Evolutionary conservation across 164 flowering plant genomes (phyloP).

Genomic region (Stephania japonica): DNA sequence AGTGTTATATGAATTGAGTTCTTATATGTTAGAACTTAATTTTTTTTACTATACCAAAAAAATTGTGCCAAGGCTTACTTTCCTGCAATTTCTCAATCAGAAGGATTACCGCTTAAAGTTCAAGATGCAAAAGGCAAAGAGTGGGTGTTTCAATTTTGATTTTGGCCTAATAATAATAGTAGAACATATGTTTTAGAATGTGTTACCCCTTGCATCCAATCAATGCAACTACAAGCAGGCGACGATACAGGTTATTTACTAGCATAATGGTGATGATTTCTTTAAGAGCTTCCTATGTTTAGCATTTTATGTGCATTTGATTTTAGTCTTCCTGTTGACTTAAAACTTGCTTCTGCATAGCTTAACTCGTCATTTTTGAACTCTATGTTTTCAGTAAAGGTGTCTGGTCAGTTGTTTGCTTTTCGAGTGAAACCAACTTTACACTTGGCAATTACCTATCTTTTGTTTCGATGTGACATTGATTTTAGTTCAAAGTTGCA

Average conservation of each 20-base stretch:
- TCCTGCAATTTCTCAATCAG: slow-evolving; percentile 80
- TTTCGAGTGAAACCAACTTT: too few species aligned
- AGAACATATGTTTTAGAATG: slow-evolving; percentile 98
- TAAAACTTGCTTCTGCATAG: background rate
- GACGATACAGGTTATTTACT: slow-evolving; percentile 65
- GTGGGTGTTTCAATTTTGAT: slow-evolving; percentile 88
- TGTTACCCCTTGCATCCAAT: slow-evolving; percentile 87
- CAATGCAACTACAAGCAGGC: slow-evolving; percentile 92
- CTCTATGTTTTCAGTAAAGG: background rate
- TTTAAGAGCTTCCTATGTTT: background rate
- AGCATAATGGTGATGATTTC: slow-evolving; percentile 1
- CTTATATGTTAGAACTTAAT: too few species aligned
- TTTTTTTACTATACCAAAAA: too few species aligned
- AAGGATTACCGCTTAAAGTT: slow-evolving; percentile 80
- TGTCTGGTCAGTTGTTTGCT: too few species aligned
- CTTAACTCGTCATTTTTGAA: background rate
- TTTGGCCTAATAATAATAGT: slow-evolving; percentile 97
- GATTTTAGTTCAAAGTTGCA: background rate
- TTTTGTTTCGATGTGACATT: too few species aligned
- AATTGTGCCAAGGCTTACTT: too few species aligned
- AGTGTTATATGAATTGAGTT: too few species aligned
- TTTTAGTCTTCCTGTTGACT: background rate
- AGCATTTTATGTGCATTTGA: background rate
- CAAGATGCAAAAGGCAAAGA: slow-evolving; percentile 85
- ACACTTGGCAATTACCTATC: too few species aligned